These are phyloP conservation scores for Remersonia thermophila DNA, from an alignment of 2,329 filamentous ascomycete genomes.

Conservation along the genomic window DNA sequence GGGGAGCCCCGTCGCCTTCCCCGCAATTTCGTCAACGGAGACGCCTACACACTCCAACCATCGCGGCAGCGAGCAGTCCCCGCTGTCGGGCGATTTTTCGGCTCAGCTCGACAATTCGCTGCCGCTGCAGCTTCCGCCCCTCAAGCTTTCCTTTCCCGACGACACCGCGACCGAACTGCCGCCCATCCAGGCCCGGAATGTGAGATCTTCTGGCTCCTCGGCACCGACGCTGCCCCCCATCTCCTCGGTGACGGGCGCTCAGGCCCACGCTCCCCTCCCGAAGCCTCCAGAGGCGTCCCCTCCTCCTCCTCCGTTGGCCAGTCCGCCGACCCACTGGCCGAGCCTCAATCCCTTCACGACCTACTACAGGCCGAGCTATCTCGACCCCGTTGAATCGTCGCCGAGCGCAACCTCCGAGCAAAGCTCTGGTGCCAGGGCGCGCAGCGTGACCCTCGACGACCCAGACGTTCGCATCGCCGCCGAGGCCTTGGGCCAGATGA, in stretches of 20 bases:
- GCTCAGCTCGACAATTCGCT: slow-evolving; percentile 1
- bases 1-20: neutral
- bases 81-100: slow-evolving; percentile 1
- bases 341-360: slow-evolving; percentile 36
- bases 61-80: neutral
- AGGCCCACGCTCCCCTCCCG: slow-evolving; percentile 14
- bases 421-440: slow-evolving; percentile 31
- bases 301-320: slow-evolving; percentile 4
- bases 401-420: slow-evolving; percentile 37
- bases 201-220: too few relatives aligned
- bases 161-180: slow-evolving; percentile 28
- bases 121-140: slow-evolving; percentile 14
- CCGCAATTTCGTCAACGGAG: neutral
- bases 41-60: neutral
- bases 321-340: slow-evolving; percentile 31
- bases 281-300: slow-evolving; percentile 4
- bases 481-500: slow-evolving; percentile 62
- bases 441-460: slow-evolving; percentile 49
- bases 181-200: slow-evolving; percentile 25
- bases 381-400: slow-evolving; percentile 32
- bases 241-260: slow-evolving; percentile 27
- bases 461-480: slow-evolving; percentile 59
- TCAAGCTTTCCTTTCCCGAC: slow-evolving; percentile 20
- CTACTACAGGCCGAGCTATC: slow-evolving; percentile 35
- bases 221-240: slow-evolving; percentile 28